Base-by-base conservation (phyloP, 306 rosid genomes). In the Lablab purpureus region DNA sequence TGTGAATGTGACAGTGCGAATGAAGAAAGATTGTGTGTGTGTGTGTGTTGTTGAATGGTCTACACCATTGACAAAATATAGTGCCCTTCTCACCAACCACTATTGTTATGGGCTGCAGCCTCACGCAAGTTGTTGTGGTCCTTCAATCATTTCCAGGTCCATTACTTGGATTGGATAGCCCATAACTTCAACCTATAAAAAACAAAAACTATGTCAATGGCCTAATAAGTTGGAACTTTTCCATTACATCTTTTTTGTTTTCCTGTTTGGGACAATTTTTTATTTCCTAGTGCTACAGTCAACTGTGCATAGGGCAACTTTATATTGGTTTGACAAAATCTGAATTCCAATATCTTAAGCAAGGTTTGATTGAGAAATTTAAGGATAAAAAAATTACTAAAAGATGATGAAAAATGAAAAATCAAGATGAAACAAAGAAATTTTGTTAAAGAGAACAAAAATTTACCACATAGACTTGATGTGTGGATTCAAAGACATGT, bases 81-180 rank as follows among this genome's bases (percentile, higher is more conserved):
- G 25, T 75, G 62, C 4, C 71, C 9, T 1, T 27, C 22, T 18
- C 49, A 46, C 50, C 21, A 76, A 12, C 47, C 73, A 52, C 63
- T 10, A 64, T 32, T 0, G 1, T 51, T 66, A 41, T 78, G 82
- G 82, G 82, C 68, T 52, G 1, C 2, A 41, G 8, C 40, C 37
- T 76, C 27, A 63, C 45, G 1, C 37, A 25, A 34, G 6, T 27
- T 75, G 4, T 13, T n/a, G 71, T 17, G 59, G 50, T 63, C 72
- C 72, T 76, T 63, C 30, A 75, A 43, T 45, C 8, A 18, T 75
- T 75, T 19, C 9, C 2, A 32, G 59, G 54, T 58, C 69, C 69
- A 23, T 74, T 25, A 17, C 59, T 17, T 6, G 2, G 18, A n/a
- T 9, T 36, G 9, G 40, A 36, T 36, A 43, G 59, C 56, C 62